Evolutionary conservation across 2,329 filamentous ascomycete species (phyloP).

Genomic region (Aspergillus neotritici): DNA sequence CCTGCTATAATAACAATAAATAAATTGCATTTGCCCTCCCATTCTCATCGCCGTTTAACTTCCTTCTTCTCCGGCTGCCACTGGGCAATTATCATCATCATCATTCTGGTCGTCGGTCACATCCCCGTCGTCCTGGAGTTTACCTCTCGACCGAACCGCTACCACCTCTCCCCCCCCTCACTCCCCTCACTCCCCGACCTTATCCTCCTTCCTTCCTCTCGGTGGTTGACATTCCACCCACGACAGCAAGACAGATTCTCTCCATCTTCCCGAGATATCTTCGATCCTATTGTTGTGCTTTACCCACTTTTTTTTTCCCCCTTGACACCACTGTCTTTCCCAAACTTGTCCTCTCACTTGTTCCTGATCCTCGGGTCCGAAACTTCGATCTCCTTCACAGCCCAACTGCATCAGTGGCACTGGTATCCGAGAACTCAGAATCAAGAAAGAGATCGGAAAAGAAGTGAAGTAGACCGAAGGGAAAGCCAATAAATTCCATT

Average conservation of each 20-base stretch:
- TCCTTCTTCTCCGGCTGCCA: neutral
- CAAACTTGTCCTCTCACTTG: constrained; percentile 1
- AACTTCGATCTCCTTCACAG: too few relatives aligned
- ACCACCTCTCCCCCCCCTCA: too few relatives aligned
- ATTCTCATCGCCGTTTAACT: neutral
- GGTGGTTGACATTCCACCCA: constrained; percentile 11
- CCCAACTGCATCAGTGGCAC: too few relatives aligned
- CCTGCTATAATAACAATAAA: neutral
- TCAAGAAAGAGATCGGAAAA: too few relatives aligned
- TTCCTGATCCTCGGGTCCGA: neutral
- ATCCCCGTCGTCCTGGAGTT: too few relatives aligned
- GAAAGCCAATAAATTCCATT: neutral
- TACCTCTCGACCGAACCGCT: too few relatives aligned
- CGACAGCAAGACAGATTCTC: constrained; percentile 8
- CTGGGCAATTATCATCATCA: too few relatives aligned
- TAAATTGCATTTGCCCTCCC: neutral
- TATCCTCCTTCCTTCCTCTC: constrained; percentile 1
- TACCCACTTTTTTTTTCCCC: constrained; percentile 3
- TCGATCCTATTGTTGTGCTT: constrained; percentile 2
- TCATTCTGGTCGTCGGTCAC: too few relatives aligned
- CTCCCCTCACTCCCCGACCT: too few relatives aligned
- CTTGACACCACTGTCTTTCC: constrained; percentile 9
- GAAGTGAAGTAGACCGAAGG: neutral
- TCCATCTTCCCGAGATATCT: constrained; percentile 6
- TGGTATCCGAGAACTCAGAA: too few relatives aligned